Base-by-base conservation (phyloP, 805 yeast genomes). In the Naumovozyma baii region DNA sequence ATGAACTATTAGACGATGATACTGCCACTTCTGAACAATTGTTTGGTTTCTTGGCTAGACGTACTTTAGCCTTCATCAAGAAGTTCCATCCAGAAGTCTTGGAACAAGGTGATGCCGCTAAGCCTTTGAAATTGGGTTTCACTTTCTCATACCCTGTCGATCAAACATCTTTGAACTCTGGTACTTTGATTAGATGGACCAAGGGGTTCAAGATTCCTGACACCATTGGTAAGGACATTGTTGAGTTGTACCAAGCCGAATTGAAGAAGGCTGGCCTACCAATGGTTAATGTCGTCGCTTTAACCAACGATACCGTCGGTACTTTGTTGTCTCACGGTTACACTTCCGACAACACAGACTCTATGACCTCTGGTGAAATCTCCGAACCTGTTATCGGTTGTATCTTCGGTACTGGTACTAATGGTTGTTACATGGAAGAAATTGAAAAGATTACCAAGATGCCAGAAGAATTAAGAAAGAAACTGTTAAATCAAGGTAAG, bases 351-450 rank as follows among this genome's bases (percentile, higher is more conserved):
- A 52, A 51, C 37, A 68, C 73, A 34, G 68, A 66, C 19, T 62
- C 68, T 34, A 72, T 79, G 36, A 62, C 72, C n/a, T 39, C 59
- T 4, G 72, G 78, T 42, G 73, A 80, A 37, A 78, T 76, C 44
- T 77, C 90, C 34, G 79, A 76, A 42, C 84, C 96, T 10, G 72
- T 82, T 3, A 69, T 88, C 48, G 97, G 97, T 34, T 80, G 90
- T 46, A 92, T 90, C 47, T 85, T 88, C 55, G 97, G 98, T 47
- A 90, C 98, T 2, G 98, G 98, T 57, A 90, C 97, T 20, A 90
- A 90, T 61, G 96, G 96, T 45, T 95, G 96, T 13, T 90, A 92
- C 64, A 71, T 75, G 56, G 98, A 90, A 63, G 72, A 75, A 42
- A 61, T 86, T 37, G 77, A 74, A 30, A 73, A 79, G 38, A 83